Percentiles rank a stretch among this genome's conserved stretches.
phyloP scores from a whole-genome alignment of 2,329 filamentous ascomycete species.

The Cladosporium sp. region DNA sequence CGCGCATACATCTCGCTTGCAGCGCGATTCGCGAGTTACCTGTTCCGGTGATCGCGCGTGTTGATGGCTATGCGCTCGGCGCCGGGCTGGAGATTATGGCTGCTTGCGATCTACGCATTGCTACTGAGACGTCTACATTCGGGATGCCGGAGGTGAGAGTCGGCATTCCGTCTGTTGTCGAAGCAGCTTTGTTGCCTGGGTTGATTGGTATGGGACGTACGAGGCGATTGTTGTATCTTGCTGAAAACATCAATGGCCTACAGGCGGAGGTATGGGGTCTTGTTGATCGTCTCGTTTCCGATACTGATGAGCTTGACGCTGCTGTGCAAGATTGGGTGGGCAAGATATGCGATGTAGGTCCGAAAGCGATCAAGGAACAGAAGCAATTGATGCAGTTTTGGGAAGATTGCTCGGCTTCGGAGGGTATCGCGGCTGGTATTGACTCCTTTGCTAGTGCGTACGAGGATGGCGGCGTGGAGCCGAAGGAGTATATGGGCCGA shows the following conservation, averaged over 20 bases:
- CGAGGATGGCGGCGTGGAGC: constrained; percentile 31
- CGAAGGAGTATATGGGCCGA: constrained; percentile 30
- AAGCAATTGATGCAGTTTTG: constrained; percentile 36
- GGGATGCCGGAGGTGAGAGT: constrained; percentile 46
- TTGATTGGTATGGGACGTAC: constrained; percentile 44
- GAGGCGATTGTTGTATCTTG: constrained; percentile 41
- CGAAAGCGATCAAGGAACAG: constrained; percentile 38
- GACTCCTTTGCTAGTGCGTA: constrained; percentile 33
- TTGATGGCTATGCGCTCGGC: constrained; percentile 43
- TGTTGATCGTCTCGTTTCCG: constrained; percentile 40
- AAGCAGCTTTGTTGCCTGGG: constrained; percentile 42
- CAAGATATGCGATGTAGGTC: constrained; percentile 36
- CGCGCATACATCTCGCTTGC: constrained; percentile 38
- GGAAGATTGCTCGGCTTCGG: constrained; percentile 31
- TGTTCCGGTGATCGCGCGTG: constrained; percentile 43
- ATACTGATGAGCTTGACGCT: constrained; percentile 33
- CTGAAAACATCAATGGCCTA: constrained; percentile 38
- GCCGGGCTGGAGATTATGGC: constrained; percentile 42
- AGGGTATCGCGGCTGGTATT: constrained; percentile 30
- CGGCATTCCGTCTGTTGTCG: constrained; percentile 44
- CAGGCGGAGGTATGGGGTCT: constrained; percentile 41
- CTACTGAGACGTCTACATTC: constrained; percentile 37
- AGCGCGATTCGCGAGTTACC: constrained; percentile 40
- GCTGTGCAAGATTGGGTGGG: constrained; percentile 39
- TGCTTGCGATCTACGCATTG: constrained; percentile 43